Evolutionary conservation across 345 rosid species (phyloP).

Genomic region (Camelina neglecta): DNA sequence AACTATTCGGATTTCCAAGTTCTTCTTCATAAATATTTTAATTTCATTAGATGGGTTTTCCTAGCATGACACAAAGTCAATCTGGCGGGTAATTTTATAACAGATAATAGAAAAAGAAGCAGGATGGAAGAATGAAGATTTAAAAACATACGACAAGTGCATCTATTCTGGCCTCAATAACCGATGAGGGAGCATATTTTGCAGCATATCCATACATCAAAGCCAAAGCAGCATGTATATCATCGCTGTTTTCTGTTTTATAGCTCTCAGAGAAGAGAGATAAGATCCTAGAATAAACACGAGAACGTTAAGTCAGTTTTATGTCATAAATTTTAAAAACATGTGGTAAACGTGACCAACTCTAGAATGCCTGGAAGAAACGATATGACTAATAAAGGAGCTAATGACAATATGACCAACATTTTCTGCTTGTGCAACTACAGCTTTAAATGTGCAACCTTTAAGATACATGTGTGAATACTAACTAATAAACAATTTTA

Average conservation of each 20-base stretch:
- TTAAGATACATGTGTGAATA: slow-evolving; percentile 44
- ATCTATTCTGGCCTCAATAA: slow-evolving; percentile 97
- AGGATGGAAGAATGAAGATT: slow-evolving; percentile 24
- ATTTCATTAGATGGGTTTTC: slow-evolving; percentile 20
- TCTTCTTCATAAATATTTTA: slow-evolving; percentile 1
- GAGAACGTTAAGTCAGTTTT: slow-evolving; percentile 37
- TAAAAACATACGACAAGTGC: slow-evolving; percentile 83
- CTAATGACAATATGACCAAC: neutral
- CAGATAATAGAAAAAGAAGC: neutral
- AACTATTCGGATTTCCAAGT: slow-evolving; percentile 8
- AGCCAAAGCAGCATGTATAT: slow-evolving; percentile 98
- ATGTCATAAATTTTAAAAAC: slow-evolving; percentile 10
- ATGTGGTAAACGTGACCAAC: slow-evolving; percentile 12
- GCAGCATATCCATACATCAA: slow-evolving; percentile 99
- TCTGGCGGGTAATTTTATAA: slow-evolving; percentile 13
- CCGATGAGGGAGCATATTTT: slow-evolving; percentile 93
- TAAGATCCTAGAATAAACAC: slow-evolving; percentile 65
- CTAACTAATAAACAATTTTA: too few species aligned
- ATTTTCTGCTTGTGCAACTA: slow-evolving; percentile 9
- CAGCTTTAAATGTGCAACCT: neutral
- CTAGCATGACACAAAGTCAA: slow-evolving; percentile 2
- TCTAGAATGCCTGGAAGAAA: slow-evolving; percentile 21
- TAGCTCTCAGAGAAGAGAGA: slow-evolving; percentile 79
- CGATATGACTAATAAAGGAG: slow-evolving; percentile 16
- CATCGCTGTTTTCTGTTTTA: slow-evolving; percentile 87